phyloP scores from a whole-genome alignment of 352 stramenopile species.

The Thalassiosira allenii region DNA sequence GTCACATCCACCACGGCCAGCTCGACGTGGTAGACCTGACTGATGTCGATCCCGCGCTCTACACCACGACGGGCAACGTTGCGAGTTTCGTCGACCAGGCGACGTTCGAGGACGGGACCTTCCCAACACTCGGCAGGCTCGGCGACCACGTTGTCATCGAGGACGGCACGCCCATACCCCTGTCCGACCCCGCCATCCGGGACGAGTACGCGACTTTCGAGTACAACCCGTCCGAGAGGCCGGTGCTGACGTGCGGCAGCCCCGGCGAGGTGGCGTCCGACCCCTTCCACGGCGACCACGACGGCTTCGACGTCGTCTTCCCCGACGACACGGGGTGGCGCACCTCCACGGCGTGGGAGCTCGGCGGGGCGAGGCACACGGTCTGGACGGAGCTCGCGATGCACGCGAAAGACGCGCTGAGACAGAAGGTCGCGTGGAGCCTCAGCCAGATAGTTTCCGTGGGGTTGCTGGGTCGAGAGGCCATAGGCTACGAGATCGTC shows the following conservation, averaged over 20 bases:
- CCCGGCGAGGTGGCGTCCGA: constrained; percentile 47
- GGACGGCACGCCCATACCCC: background rate
- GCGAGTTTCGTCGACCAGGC: background rate
- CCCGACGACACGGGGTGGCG: constrained; percentile 3
- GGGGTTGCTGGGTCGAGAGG: constrained; percentile 8
- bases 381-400: constrained; percentile 38
- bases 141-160: constrained; percentile 6
- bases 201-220: constrained; percentile 15
- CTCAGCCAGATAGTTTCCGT: constrained; percentile 48
- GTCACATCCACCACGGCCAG: constrained; percentile 50
- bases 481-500: background rate
- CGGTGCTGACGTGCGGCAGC: constrained; percentile 50
- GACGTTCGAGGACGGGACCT: constrained; percentile 1
- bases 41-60: background rate
- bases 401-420: constrained; percentile 52
- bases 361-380: constrained; percentile 4
- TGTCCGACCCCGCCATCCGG: background rate
- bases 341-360: background rate
- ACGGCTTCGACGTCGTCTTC: constrained; percentile 14
- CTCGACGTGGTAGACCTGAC: constrained; percentile 50
- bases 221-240: constrained; percentile 17
- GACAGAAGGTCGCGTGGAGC: constrained; percentile 52
- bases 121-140: constrained; percentile 11
- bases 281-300: constrained; percentile 10
- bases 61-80: background rate